These are phyloP conservation scores for Trichophyton equinum DNA, from an alignment of 2,329 filamentous ascomycete genomes.

Conservation along the genomic window DNA sequence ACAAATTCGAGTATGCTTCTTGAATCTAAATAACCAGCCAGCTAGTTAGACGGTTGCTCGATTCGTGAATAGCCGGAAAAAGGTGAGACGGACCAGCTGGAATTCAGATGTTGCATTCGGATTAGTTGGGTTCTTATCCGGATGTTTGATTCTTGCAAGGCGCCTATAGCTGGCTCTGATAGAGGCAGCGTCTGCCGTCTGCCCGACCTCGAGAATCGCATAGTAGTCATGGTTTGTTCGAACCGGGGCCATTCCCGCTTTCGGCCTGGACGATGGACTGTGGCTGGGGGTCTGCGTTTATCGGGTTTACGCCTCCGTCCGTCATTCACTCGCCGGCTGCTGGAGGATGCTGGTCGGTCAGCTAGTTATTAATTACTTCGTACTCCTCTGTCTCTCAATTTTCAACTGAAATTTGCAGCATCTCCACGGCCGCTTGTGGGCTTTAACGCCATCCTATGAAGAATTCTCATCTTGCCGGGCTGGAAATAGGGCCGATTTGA, in stretches of 20 bases:
- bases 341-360: neutral
- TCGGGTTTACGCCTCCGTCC: neutral
- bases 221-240: slow-evolving; percentile 10
- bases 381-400: too few relatives aligned
- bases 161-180: slow-evolving; percentile 10
- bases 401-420: too few relatives aligned
- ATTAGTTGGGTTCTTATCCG: slow-evolving; percentile 11
- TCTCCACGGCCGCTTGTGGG: too few relatives aligned
- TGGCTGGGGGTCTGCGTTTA: neutral
- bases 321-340: neutral
- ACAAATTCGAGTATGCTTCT: neutral
- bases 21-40: neutral
- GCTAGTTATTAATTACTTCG: too few relatives aligned
- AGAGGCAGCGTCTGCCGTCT: slow-evolving; percentile 6
- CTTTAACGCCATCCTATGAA: too few relatives aligned
- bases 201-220: slow-evolving; percentile 9
- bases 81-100: slow-evolving; percentile 8
- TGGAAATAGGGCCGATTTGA: neutral
- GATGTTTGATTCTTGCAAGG: slow-evolving; percentile 10
- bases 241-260: neutral
- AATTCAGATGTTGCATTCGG: slow-evolving; percentile 9
- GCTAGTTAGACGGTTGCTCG: neutral
- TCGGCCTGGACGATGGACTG: neutral
- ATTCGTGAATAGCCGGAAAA: neutral
- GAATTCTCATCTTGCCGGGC: neutral